These are phyloP conservation scores for Akebia trifoliata DNA, from an alignment of 164 flowering plant genomes.

Conservation along the genomic window DNA sequence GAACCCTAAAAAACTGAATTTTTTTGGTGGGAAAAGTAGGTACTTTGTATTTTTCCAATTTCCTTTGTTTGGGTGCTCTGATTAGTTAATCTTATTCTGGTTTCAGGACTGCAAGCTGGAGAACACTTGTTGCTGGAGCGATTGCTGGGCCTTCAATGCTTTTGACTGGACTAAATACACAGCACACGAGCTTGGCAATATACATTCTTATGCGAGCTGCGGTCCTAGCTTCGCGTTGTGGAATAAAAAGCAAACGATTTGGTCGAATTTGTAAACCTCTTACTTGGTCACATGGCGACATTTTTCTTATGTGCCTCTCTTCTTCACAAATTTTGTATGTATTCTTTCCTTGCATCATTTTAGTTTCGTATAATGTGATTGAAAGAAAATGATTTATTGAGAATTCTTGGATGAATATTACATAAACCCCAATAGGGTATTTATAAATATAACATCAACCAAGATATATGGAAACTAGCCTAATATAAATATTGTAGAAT, in stretches of 20 bases:
- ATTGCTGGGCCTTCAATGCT: constrained; percentile 96
- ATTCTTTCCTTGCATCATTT: not conserved
- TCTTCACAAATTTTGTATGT: constrained; percentile 95
- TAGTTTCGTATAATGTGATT: not conserved
- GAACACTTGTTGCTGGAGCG: constrained; percentile 81
- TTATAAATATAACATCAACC: too few species aligned
- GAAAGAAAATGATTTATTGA: too few species aligned
- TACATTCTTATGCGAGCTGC: constrained; percentile 96
- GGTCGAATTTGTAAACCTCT: constrained; percentile 81
- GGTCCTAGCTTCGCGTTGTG: constrained; percentile 98
- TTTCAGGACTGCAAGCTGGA: constrained; percentile 88
- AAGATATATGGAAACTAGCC: too few species aligned
- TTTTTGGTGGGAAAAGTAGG: too few species aligned
- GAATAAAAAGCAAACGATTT: constrained; percentile 86
- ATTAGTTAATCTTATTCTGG: constrained; percentile 2
- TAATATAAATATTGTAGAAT: too few species aligned
- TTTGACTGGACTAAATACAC: constrained; percentile 70
- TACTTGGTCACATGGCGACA: constrained; percentile 91
- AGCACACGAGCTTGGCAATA: constrained; percentile 88
- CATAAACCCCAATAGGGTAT: too few species aligned
- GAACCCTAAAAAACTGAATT: not conserved
- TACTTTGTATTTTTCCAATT: too few species aligned
- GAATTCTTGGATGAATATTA: too few species aligned
- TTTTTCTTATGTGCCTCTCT: constrained; percentile 94
- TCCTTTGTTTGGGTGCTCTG: not conserved